A percentile compares a stretch with the other conserved stretches of the same genome.
phyloP scores from a whole-genome alignment of 2,329 filamentous ascomycete species.

The Neoascochyta sp. region DNA sequence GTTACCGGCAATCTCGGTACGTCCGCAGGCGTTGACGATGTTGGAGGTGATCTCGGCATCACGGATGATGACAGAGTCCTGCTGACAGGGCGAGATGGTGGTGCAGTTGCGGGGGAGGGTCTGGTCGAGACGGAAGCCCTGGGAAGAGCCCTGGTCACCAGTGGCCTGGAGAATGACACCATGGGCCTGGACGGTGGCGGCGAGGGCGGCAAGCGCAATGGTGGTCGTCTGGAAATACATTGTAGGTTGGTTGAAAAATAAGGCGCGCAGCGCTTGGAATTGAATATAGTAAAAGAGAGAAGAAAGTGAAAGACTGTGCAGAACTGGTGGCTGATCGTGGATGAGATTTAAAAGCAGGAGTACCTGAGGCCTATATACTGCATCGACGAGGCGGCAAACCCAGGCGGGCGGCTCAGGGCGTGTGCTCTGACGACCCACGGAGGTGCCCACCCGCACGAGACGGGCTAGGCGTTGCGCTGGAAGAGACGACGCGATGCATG shows the following conservation, averaged over 20 bases:
- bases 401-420: too few relatives aligned
- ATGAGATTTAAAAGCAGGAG: too few relatives aligned
- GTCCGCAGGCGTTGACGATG: conserved; percentile 38
- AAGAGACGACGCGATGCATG: conserved; percentile 7
- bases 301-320: conserved; percentile 12
- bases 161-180: conserved; percentile 29
- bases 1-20: conserved; percentile 37
- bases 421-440: conserved; percentile 10
- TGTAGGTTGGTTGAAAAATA: conserved; percentile 10
- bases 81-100: conserved; percentile 38
- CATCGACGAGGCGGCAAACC: background rate
- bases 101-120: conserved; percentile 37
- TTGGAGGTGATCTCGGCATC: conserved; percentile 37
- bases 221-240: conserved; percentile 25
- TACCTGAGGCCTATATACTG: conserved; percentile 21
- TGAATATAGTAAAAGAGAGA: conserved; percentile 16
- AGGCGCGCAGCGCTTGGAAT: conserved; percentile 27
- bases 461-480: conserved; percentile 11
- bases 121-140: conserved; percentile 36
- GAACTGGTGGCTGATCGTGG: conserved; percentile 5
- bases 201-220: conserved; percentile 30
- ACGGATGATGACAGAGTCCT: conserved; percentile 37
- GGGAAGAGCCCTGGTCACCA: conserved; percentile 27
- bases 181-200: conserved; percentile 29
- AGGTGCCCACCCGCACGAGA: conserved; percentile 25